These are phyloP conservation scores for Hypoxylon rickii DNA, from an alignment of 495 filamentous ascomycete species.

Conservation along the genomic window DNA sequence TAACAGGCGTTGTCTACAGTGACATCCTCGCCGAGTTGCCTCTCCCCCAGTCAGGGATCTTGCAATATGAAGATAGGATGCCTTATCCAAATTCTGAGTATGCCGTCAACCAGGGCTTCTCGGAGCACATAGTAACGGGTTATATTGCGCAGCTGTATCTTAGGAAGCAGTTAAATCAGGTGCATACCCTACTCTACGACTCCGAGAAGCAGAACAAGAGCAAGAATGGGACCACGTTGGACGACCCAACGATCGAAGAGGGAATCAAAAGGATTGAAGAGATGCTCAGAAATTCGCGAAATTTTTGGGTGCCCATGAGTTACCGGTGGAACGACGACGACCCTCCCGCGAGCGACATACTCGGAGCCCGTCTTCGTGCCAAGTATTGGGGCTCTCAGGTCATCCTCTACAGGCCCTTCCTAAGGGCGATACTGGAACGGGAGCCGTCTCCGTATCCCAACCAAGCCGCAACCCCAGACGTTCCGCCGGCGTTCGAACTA, in stretches of 20 bases:
- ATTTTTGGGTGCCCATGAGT: slow-evolving; percentile 43
- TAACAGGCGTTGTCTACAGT: slow-evolving; percentile 49
- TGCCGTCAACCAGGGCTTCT: slow-evolving; percentile 47
- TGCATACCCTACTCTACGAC: slow-evolving; percentile 81
- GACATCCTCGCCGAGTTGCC: slow-evolving; percentile 92
- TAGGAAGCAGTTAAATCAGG: slow-evolving; percentile 80
- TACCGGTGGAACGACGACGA: slow-evolving; percentile 71
- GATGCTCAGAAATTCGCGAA: slow-evolving; percentile 37
- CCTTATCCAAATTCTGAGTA: slow-evolving; percentile 60
- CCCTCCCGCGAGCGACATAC: slow-evolving; percentile 72
- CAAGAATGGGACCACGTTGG: slow-evolving; percentile 41
- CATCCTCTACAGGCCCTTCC: slow-evolving; percentile 83
- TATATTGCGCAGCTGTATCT: slow-evolving; percentile 87
- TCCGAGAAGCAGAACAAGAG: slow-evolving; percentile 47
- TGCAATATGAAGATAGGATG: slow-evolving; percentile 72
- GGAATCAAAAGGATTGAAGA: slow-evolving; percentile 38
- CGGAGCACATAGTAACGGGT: slow-evolving; percentile 68
- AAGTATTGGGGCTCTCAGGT: slow-evolving; percentile 94
- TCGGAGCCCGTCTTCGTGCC: slow-evolving; percentile 81
- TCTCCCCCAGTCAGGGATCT: slow-evolving; percentile 77
- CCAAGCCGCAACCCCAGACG: slow-evolving; percentile 27
- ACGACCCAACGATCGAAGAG: slow-evolving; percentile 31
- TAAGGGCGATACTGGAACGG: slow-evolving; percentile 65
- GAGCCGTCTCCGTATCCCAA: slow-evolving; percentile 31
- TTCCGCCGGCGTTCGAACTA: slow-evolving; percentile 34